These are phyloP conservation scores for Ogataea chonburiensis DNA, from an alignment of 805 yeast genomes.

Conservation along the genomic window DNA sequence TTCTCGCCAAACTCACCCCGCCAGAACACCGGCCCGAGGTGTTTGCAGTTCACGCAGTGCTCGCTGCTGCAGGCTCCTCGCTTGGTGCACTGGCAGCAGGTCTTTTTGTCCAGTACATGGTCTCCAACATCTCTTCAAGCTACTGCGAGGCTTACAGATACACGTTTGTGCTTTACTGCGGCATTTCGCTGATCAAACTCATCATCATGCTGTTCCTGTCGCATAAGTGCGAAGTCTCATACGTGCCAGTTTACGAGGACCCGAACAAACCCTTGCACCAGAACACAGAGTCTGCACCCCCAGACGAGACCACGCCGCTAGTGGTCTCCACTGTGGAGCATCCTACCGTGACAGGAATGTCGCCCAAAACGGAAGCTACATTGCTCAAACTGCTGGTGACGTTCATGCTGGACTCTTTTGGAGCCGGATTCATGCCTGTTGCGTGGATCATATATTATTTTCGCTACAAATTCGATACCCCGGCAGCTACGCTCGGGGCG, in stretches of 20 bases:
- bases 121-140: conserved; percentile 33
- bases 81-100: conserved; percentile 71
- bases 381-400: conserved; percentile 51
- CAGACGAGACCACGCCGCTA: conserved; percentile 19
- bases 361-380: conserved; percentile 43
- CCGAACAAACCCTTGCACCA: conserved; percentile 3
- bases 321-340: conserved; percentile 23
- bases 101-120: conserved; percentile 46
- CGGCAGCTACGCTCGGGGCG: conserved; percentile 61
- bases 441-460: conserved; percentile 89
- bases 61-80: conserved; percentile 72
- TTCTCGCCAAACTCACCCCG: conserved; percentile 76
- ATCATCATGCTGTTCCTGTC: conserved; percentile 50
- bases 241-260: conserved; percentile 26
- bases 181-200: conserved; percentile 52
- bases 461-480: conserved; percentile 50
- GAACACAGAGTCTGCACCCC: conserved; percentile 1
- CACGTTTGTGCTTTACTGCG: conserved; percentile 56
- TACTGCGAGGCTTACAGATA: conserved; percentile 49
- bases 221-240: conserved; percentile 48
- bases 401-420: conserved; percentile 84
- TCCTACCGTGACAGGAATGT: conserved; percentile 35
- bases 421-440: conserved; percentile 83
- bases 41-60: conserved; percentile 70
- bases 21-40: conserved; percentile 63